phyloP scores from a whole-genome alignment of 2,329 filamentous ascomycete species.

The Exophiala spinifera region DNA sequence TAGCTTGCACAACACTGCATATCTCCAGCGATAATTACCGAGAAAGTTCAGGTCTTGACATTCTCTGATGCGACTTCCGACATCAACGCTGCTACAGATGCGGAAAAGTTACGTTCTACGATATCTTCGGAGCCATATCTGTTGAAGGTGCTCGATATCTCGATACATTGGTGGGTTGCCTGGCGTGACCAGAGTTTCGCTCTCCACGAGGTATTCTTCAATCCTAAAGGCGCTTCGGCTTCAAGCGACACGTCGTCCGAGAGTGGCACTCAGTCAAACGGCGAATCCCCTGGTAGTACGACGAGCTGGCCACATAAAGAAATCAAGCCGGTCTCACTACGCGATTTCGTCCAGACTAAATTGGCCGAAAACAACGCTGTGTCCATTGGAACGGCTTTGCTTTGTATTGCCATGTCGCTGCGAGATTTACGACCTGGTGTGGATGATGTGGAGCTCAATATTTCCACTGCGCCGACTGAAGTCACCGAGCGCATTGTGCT shows the following conservation, averaged over 20 bases:
- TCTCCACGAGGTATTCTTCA: conserved; percentile 18
- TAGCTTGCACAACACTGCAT: conserved; percentile 6
- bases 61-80: conserved; percentile 6
- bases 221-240: neutral
- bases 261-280: neutral
- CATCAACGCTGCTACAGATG: conserved; percentile 5
- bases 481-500: conserved; percentile 22
- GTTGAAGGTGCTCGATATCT: conserved; percentile 23
- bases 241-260: neutral
- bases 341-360: conserved; percentile 24
- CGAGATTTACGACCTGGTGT: conserved; percentile 21
- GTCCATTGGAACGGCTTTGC: conserved; percentile 22
- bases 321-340: conserved; percentile 9
- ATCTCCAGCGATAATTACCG: conserved; percentile 7
- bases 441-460: conserved; percentile 20
- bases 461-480: conserved; percentile 17
- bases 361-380: conserved; percentile 15
- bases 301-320: neutral
- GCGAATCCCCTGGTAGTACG: too few relatives aligned
- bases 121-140: conserved; percentile 24
- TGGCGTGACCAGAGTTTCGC: conserved; percentile 26
- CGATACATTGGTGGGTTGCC: conserved; percentile 26
- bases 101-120: conserved; percentile 23
- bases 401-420: conserved; percentile 26
- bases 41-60: conserved; percentile 14